A percentile compares a stretch with the other conserved stretches of the same genome.
Conservation (phyloP, 1,284 basidiomycete species). For the Moesziomyces globuligerus region DNA sequence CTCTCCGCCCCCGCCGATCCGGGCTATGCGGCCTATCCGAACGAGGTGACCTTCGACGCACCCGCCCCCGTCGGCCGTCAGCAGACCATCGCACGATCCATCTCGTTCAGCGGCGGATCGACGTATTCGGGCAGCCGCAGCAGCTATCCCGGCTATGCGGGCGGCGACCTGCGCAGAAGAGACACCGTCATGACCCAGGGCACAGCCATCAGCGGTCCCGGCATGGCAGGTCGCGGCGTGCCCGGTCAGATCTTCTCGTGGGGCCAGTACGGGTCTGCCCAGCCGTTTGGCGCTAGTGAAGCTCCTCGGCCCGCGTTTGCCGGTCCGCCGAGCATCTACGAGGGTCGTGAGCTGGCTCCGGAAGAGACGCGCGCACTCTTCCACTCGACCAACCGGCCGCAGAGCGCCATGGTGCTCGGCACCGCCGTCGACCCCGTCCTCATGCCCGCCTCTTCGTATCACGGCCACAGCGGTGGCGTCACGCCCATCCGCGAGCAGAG, state of each 20-base stretch:
- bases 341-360: constrained; percentile 39
- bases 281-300: constrained; percentile 35
- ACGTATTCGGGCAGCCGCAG: constrained; percentile 26
- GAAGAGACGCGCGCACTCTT: constrained; percentile 50
- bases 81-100: constrained; percentile 34
- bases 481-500: constrained; percentile 36
- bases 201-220: constrained; percentile 53
- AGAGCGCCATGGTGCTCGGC: constrained; percentile 38
- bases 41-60: constrained; percentile 3
- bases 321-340: constrained; percentile 56
- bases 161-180: constrained; percentile 44
- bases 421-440: constrained; percentile 33
- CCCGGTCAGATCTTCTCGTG: constrained; percentile 58
- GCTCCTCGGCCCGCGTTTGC: constrained; percentile 51
- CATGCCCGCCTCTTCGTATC: constrained; percentile 24
- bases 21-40: neutral
- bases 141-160: constrained; percentile 30
- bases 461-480: constrained; percentile 33
- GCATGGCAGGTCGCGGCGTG: constrained; percentile 60
- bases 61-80: neutral
- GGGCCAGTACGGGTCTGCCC: constrained; percentile 52
- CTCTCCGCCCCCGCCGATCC: constrained; percentile 44
- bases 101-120: constrained; percentile 33
- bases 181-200: constrained; percentile 60
- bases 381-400: constrained; percentile 50